These are phyloP conservation scores for Globisporangium okanoganense DNA, from an alignment of 352 stramenopile genomes.

Conservation along the genomic window DNA sequence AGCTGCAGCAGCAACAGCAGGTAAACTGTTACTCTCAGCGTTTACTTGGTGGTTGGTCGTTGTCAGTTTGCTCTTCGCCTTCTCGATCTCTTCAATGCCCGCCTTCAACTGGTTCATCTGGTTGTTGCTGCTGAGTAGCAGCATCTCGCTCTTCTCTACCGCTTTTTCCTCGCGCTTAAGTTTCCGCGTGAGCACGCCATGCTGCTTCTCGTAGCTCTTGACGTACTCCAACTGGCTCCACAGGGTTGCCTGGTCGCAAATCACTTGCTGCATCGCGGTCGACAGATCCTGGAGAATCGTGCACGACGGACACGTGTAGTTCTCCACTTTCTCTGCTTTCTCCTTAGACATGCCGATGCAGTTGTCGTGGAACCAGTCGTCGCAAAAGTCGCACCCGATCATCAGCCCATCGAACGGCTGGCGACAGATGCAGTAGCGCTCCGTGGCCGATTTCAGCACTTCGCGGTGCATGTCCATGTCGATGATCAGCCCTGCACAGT, in stretches of 20 bases:
- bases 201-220: conserved; percentile 81
- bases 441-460: conserved; percentile 89
- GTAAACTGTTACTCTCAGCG: conserved; percentile 12
- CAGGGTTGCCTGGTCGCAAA: conserved; percentile 64
- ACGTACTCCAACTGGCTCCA: conserved; percentile 81
- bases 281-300: conserved; percentile 88
- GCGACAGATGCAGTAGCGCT: conserved; percentile 89
- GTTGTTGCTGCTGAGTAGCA: conserved; percentile 73
- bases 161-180: conserved; percentile 85
- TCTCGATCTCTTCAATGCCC: conserved; percentile 74
- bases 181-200: conserved; percentile 64
- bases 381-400: conserved; percentile 86
- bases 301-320: conserved; percentile 94
- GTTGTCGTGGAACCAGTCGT: conserved; percentile 90
- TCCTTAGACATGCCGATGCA: conserved; percentile 90
- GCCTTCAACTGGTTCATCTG: conserved; percentile 74
- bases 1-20: not conserved
- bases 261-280: conserved; percentile 45
- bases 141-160: conserved; percentile 74
- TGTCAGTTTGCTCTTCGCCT: conserved; percentile 50
- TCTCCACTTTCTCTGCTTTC: conserved; percentile 94
- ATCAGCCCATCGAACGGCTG: conserved; percentile 89
- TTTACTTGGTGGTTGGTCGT: conserved; percentile 23
- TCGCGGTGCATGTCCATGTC: conserved; percentile 87
- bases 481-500: conserved; percentile 68